Base-by-base conservation (phyloP, 352 stramenopile genomes). In the Pseudoperonospora humuli region DNA sequence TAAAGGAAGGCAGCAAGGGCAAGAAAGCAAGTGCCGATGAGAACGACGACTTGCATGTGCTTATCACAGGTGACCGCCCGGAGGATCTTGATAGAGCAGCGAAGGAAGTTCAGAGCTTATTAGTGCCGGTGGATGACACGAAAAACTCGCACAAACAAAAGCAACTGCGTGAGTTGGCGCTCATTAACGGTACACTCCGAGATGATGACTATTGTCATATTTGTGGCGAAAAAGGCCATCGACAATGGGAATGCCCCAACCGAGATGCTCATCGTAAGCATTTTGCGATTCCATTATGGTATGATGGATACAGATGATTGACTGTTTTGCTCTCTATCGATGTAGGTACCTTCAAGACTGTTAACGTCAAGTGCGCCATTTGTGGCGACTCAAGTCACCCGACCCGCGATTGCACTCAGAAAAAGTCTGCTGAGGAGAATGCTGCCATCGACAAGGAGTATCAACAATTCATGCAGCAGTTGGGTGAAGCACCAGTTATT, bases 121-220 rank as follows among this genome's bases (percentile, higher is more conserved):
- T 98, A 19, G 83, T 95, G n/a, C 93, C 93, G 0, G 64, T 96
- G 13, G 84, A 97, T 45, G 84, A 95, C 51, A 91, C 61, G 32
- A 81, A 86, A 40, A 96, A 97, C 46, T 84, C 96, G 15, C 96
- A 99, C 78, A 99, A 99, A 63, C 95, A 99, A 58, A 95, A 96
- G 54, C 97, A 99, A 61, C 67, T 99, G 44, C 73, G 93, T 15
- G 93, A 99, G 57, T 78, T 99, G 39, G 97, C 97, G 25, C 70
- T 98, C 27, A 96, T 99, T 72, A 99, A 99, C 74, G 97, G 97
- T 48, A 98, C 96, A 17, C 64, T 98, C 15, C 96, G 96, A 46
- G 95, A 98, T 43, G 93, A 98, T 32, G 91, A 98, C 55, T 98
- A 92, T 57, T 99, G 96, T 66, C 82, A 95, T 56, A 84, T 98